Evolutionary conservation across 192 early-diverging fungal species (phyloP).

Genomic region (Rhizophagus sp.): DNA sequence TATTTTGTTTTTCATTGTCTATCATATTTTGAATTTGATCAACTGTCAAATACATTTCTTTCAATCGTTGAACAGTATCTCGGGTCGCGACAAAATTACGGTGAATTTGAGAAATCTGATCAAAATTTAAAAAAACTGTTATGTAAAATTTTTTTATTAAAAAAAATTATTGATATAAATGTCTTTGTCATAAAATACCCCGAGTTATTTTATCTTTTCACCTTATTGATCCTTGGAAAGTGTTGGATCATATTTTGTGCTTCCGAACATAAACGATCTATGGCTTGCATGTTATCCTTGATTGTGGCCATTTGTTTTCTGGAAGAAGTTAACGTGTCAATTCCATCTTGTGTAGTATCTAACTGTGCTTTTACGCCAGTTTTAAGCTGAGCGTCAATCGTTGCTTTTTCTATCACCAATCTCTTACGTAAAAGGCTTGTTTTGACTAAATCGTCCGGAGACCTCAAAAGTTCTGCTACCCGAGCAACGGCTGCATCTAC

Average conservation of each 20-base stretch:
- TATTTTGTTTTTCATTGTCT: constrained; percentile 60
- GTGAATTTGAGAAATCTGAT: constrained; percentile 86
- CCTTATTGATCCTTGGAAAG: constrained; percentile 89
- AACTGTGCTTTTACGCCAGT: constrained; percentile 91
- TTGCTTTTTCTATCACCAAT: constrained; percentile 84
- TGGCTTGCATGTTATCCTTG: constrained; percentile 74
- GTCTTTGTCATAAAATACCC: not conserved
- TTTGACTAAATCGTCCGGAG: constrained; percentile 95
- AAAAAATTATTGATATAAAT: constrained; percentile 3
- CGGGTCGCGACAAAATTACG: constrained; percentile 93
- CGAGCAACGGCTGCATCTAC: constrained; percentile 76
- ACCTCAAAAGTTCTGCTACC: constrained; percentile 81
- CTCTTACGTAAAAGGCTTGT: constrained; percentile 78
- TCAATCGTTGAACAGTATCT: constrained; percentile 83
- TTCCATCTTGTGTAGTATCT: constrained; percentile 85
- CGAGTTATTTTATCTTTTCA: constrained; percentile 32
- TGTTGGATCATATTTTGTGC: constrained; percentile 86
- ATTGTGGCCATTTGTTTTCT: constrained; percentile 64
- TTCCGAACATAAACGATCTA: constrained; percentile 85
- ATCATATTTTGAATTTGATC: constrained; percentile 71
- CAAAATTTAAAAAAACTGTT: not conserved
- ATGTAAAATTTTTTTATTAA: not conserved
- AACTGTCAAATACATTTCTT: constrained; percentile 82
- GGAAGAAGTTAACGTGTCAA: constrained; percentile 73
- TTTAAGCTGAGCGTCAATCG: constrained; percentile 95